These are phyloP conservation scores for Xerocomus potaroensis DNA, from an alignment of 768 basidiomycete genomes.

Conservation along the genomic window DNA sequence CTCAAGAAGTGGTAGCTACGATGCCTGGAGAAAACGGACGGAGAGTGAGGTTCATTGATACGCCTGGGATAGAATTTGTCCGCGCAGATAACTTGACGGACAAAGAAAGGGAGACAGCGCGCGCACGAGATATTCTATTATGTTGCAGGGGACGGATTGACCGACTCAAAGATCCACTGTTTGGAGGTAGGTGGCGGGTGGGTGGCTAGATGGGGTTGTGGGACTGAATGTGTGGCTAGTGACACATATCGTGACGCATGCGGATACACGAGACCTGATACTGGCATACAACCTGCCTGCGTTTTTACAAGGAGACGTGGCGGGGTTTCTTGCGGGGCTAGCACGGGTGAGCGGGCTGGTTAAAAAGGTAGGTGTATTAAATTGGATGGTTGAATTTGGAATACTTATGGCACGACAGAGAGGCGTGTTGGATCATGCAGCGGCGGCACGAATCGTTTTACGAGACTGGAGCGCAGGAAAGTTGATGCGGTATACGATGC, in stretches of 20 bases:
- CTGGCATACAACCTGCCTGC: slow-evolving; percentile 81
- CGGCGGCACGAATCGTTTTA: slow-evolving; percentile 74
- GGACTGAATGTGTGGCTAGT: slow-evolving; percentile 41
- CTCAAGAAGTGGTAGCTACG: slow-evolving; percentile 57
- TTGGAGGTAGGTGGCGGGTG: slow-evolving; percentile 49
- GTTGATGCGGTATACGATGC: slow-evolving; percentile 67
- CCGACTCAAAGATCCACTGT: slow-evolving; percentile 73
- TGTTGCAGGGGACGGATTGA: slow-evolving; percentile 81
- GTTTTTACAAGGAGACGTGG: slow-evolving; percentile 61
- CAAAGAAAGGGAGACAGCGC: slow-evolving; percentile 20
- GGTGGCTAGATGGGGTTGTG: neutral
- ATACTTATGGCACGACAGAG: slow-evolving; percentile 40
- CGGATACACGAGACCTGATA: slow-evolving; percentile 81
- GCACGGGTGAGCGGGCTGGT: slow-evolving; percentile 72
- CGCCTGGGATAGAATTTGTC: slow-evolving; percentile 71
- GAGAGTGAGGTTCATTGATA: slow-evolving; percentile 72
- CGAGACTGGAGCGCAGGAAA: slow-evolving; percentile 81
- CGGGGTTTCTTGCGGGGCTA: slow-evolving; percentile 71
- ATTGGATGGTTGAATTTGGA: neutral
- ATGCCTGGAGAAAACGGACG: slow-evolving; percentile 35
- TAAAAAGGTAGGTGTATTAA: slow-evolving; percentile 56
- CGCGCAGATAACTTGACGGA: slow-evolving; percentile 32
- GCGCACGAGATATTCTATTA: slow-evolving; percentile 69
- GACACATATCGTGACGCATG: slow-evolving; percentile 60
- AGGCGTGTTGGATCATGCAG: slow-evolving; percentile 66